Conservation (phyloP, 2,329 filamentous ascomycete genomes). For the Penicillium janthinellum region DNA sequence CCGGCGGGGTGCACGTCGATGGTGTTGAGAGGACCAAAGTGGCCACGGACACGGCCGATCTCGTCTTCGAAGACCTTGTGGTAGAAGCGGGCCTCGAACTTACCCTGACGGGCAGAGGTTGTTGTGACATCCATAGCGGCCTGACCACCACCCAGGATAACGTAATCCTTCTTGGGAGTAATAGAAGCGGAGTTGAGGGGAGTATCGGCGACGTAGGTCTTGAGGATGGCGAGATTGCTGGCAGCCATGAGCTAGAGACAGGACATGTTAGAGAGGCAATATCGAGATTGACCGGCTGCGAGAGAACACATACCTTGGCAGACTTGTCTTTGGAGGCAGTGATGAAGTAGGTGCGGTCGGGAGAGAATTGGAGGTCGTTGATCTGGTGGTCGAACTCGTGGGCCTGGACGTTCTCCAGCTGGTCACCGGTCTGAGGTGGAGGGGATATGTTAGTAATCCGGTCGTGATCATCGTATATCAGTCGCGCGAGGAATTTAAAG, state of each 20-base stretch:
- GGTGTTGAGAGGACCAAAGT: constrained; percentile 96
- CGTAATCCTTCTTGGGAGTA: constrained; percentile 93
- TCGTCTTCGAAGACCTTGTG: constrained; percentile 99
- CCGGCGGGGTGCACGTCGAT: constrained; percentile 91
- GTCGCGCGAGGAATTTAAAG: background rate
- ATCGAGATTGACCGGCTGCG: background rate
- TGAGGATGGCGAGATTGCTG: constrained; percentile 85
- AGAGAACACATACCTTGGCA: constrained; percentile 66
- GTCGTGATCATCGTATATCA: background rate
- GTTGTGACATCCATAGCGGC: constrained; percentile 99
- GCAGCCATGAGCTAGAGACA: constrained; percentile 70
- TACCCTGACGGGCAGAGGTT: constrained; percentile 90
- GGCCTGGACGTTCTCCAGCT: constrained; percentile 75
- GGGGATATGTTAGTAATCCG: constrained; percentile 20
- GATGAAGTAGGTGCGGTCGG: constrained; percentile 96
- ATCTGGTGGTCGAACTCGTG: constrained; percentile 84
- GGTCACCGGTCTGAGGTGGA: constrained; percentile 67
- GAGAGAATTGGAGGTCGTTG: constrained; percentile 91
- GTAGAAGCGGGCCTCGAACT: constrained; percentile 99
- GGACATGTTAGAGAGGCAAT: background rate
- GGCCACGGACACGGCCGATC: constrained; percentile 92
- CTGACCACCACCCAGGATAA: constrained; percentile 96
- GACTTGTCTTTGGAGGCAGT: constrained; percentile 98
- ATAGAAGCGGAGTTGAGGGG: constrained; percentile 95
- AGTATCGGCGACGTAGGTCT: constrained; percentile 89